phyloP scores from a whole-genome alignment of 805 yeast species.

The Suhomyces tanzawaensis region DNA sequence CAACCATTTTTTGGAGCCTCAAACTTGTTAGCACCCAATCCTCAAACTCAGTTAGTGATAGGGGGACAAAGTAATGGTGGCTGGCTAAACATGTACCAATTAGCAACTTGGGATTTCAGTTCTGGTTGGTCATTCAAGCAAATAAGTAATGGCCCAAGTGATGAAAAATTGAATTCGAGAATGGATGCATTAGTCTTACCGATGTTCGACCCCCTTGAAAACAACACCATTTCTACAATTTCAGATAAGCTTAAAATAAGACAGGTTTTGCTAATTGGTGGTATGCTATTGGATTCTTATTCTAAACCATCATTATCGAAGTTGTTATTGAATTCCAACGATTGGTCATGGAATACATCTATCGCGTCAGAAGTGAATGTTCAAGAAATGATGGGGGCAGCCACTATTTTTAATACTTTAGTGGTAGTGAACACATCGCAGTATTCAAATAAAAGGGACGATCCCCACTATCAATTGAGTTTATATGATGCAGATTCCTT shows the following conservation, averaged over 20 bases:
- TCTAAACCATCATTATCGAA: constrained; percentile 45
- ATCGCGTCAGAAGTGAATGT: constrained; percentile 14
- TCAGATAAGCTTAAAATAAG: constrained; percentile 32
- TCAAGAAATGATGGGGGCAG: constrained; percentile 46
- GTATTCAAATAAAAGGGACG: constrained; percentile 17
- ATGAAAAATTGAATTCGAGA: constrained; percentile 48
- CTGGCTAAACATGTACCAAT: constrained; percentile 71
- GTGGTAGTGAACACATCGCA: constrained; percentile 36
- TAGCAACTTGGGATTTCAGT: constrained; percentile 68
- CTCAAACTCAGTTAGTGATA: constrained; percentile 50
- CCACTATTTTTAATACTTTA: constrained; percentile 50
- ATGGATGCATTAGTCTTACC: constrained; percentile 55
- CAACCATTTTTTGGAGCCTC: constrained; percentile 55
- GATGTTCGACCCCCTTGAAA: constrained; percentile 34
- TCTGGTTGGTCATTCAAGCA: constrained; percentile 63
- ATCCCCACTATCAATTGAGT: constrained; percentile 29
- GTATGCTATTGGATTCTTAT: constrained; percentile 39
- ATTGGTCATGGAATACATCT: constrained; percentile 39
- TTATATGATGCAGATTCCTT: constrained; percentile 43
- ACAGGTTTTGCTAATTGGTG: constrained; percentile 60
- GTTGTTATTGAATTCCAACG: constrained; percentile 31
- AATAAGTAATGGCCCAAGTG: constrained; percentile 18
- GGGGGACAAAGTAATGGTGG: constrained; percentile 66
- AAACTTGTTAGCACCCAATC: constrained; percentile 41
- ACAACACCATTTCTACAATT: constrained; percentile 25